Conservation (phyloP, 1,139 yeast species). For the Spathaspora jeffriesii region DNA sequence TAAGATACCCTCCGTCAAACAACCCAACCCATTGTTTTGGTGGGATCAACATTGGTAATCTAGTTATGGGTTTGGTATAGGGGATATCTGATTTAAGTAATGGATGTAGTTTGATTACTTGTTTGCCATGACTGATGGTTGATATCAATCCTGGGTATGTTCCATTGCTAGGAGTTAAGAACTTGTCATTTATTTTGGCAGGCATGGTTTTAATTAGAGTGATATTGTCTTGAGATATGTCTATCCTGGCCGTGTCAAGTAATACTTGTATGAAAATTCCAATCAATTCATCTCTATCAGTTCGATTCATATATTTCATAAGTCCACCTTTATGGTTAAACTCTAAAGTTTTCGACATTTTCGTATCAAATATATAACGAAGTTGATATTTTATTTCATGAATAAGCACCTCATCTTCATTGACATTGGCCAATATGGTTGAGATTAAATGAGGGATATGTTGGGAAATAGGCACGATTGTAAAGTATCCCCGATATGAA, state of each 20-base stretch:
- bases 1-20: slow-evolving; percentile 35
- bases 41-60: slow-evolving; percentile 40
- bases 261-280: neutral
- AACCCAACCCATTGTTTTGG: slow-evolving; percentile 41
- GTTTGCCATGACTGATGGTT: neutral
- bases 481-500: slow-evolving; percentile 3
- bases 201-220: neutral
- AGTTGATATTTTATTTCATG: neutral
- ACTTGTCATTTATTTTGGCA: neutral
- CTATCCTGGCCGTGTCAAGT: neutral
- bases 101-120: slow-evolving; percentile 22
- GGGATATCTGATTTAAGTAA: slow-evolving; percentile 18
- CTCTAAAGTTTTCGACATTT: neutral
- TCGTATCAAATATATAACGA: neutral
- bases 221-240: neutral
- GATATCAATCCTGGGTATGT: slow-evolving; percentile 5
- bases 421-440: neutral
- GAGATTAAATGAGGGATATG: neutral
- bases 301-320: neutral
- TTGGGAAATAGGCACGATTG: neutral
- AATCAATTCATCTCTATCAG: neutral
- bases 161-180: neutral
- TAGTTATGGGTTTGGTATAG: slow-evolving; percentile 14
- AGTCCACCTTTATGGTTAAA: neutral
- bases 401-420: neutral